phyloP scores from a whole-genome alignment of 306 rosid species.

The Biancaea sappan region DNA sequence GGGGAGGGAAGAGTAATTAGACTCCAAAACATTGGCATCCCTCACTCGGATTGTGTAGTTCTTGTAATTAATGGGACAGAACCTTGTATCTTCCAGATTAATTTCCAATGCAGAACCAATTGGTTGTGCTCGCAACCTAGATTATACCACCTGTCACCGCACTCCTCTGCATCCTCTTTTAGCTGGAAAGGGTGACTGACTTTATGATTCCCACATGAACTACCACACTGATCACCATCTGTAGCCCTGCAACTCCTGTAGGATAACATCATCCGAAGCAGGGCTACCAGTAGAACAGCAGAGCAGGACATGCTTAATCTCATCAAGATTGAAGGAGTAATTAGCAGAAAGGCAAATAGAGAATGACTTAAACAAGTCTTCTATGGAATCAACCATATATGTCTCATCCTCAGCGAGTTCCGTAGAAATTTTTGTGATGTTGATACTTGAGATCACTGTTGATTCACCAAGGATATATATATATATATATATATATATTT shows the following conservation, averaged over 20 bases:
- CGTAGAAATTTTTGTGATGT: neutral
- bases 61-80: neutral
- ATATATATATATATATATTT: neutral
- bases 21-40: neutral
- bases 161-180: neutral
- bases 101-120: neutral
- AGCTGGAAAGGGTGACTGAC: conserved; percentile 37
- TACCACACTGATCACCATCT: neutral
- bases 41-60: conserved; percentile 5
- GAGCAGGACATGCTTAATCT: neutral
- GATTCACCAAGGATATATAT: neutral
- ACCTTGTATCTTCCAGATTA: neutral
- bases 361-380: neutral
- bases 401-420: neutral
- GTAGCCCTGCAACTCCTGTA: neutral
- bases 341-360: too few relatives aligned
- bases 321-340: neutral
- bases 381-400: neutral
- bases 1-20: neutral
- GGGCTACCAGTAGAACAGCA: neutral
- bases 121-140: conserved; percentile 3
- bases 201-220: conserved; percentile 22
- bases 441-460: neutral
- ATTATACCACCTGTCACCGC: neutral
- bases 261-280: neutral